Evolutionary conservation across 345 rosid species (phyloP).

Genomic region (Eucalyptus regnans): DNA sequence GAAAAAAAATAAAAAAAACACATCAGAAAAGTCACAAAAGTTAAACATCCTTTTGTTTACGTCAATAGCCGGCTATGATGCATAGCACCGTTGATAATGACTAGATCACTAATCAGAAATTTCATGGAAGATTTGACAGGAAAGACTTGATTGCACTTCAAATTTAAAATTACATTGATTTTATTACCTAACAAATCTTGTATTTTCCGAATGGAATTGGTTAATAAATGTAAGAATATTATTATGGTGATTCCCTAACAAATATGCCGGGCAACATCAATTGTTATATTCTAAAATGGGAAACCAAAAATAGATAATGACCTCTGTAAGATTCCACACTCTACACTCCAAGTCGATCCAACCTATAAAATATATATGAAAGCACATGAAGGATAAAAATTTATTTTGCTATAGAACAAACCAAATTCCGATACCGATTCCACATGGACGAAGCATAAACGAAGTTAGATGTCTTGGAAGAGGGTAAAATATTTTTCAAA

Average conservation of each 20-base stretch:
- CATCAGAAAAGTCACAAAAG: too few relatives aligned
- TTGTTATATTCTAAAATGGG: background rate
- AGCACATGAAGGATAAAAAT: background rate
- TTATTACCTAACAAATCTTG: background rate
- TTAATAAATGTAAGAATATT: too few relatives aligned
- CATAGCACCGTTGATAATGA: background rate
- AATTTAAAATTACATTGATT: background rate
- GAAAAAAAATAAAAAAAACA: too few relatives aligned
- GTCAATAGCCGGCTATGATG: too few relatives aligned
- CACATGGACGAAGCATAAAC: too few relatives aligned
- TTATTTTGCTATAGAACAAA: too few relatives aligned
- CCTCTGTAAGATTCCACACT: background rate
- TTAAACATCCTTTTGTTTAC: too few relatives aligned
- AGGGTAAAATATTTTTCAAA: too few relatives aligned
- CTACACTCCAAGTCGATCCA: too few relatives aligned
- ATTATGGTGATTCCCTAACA: background rate
- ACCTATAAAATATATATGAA: background rate
- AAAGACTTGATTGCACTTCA: background rate
- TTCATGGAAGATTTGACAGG: background rate
- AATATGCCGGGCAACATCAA: background rate
- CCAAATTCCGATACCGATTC: too few relatives aligned
- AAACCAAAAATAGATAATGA: background rate
- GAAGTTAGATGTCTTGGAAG: too few relatives aligned
- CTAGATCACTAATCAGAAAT: background rate
- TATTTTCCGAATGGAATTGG: too few relatives aligned